Conservation (phyloP, 306 rosid genomes). For the Luffa aegyptiaca region DNA sequence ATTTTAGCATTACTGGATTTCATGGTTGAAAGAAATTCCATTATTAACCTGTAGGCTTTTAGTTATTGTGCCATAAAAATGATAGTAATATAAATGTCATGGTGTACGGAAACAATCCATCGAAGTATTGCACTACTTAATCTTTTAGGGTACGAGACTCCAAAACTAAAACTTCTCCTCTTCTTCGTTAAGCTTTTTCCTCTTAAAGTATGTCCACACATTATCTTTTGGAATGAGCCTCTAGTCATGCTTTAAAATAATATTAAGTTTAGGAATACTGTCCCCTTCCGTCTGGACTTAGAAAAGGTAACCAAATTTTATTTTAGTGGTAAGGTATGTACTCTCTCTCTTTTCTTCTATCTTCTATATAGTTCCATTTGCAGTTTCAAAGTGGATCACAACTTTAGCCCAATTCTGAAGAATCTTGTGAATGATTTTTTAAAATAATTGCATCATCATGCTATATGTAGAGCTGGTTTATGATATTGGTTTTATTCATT, state of each 20-base stretch:
- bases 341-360: too few relatives aligned
- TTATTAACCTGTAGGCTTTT: background rate
- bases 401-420: background rate
- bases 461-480: constrained; percentile 7
- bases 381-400: background rate
- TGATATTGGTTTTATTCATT: constrained; percentile 18
- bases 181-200: background rate
- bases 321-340: background rate
- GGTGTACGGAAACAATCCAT: background rate
- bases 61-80: background rate
- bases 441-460: background rate
- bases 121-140: background rate
- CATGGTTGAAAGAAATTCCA: background rate
- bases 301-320: background rate
- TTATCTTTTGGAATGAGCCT: background rate
- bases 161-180: background rate
- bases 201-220: background rate
- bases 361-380: background rate
- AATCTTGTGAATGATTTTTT: background rate
- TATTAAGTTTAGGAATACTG: background rate
- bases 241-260: too few relatives aligned
- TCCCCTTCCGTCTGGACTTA: background rate
- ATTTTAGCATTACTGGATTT: background rate
- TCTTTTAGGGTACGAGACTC: background rate
- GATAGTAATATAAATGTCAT: background rate